phyloP scores from a whole-genome alignment of 441 rosid species.

The Populus hybrid region DNA sequence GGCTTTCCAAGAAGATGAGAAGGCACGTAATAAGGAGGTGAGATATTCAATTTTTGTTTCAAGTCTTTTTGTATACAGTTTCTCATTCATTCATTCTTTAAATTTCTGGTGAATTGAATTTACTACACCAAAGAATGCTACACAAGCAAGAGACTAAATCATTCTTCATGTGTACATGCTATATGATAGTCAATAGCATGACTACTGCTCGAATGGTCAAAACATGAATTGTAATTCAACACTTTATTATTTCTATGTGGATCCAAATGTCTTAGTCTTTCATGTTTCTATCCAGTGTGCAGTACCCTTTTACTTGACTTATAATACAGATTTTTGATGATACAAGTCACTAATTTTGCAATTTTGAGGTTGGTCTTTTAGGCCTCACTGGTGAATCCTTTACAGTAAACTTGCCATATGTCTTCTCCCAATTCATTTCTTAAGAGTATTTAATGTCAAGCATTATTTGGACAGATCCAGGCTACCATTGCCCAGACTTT shows the following conservation, averaged over 20 bases:
- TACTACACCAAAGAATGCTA: background rate
- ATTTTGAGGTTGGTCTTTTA: background rate
- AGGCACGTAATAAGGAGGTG: conserved; percentile 61
- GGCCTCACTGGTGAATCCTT: background rate
- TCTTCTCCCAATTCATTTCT: background rate
- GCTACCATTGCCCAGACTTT: conserved; percentile 55
- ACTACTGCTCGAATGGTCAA: background rate
- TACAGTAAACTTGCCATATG: background rate
- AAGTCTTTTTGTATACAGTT: background rate
- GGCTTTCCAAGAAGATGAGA: conserved; percentile 69
- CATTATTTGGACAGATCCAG: conserved; percentile 50
- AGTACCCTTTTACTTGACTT: conserved; percentile 1
- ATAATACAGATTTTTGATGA: background rate
- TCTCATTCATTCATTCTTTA: background rate
- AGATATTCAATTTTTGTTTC: background rate
- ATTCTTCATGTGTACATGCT: background rate
- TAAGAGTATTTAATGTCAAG: background rate
- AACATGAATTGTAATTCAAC: background rate
- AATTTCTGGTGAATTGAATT: background rate
- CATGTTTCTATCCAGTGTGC: background rate
- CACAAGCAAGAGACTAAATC: conserved; percentile 6
- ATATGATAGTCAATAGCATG: background rate
- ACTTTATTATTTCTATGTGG: background rate
- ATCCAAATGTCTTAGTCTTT: background rate
- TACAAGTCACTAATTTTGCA: background rate